phyloP scores from a whole-genome alignment of 441 rosid genomes.

The Omphalea diandra region DNA sequence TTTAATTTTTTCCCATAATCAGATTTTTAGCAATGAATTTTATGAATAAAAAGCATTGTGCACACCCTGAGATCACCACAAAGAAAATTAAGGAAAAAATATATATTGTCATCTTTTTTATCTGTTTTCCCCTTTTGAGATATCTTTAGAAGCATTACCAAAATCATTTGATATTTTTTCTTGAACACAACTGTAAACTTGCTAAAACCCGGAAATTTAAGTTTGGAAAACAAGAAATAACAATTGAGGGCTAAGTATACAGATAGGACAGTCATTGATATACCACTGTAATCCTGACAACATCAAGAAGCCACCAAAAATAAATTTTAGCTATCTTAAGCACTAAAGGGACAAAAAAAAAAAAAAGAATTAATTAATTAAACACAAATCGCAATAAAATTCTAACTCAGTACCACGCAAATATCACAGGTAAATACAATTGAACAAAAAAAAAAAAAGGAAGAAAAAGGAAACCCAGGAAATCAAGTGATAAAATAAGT shows the following conservation, averaged over 20 bases:
- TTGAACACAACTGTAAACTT: not conserved
- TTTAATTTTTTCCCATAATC: too few relatives aligned
- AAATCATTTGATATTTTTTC: not conserved
- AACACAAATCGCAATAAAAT: not conserved
- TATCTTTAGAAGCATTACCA: not conserved
- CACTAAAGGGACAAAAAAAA: not conserved
- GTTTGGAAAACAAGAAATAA: not conserved
- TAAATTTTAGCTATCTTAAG: not conserved
- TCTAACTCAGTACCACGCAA: not conserved
- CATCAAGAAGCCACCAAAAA: not conserved
- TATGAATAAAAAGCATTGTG: not conserved
- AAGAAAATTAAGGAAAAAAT: not conserved
- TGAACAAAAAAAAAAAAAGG: not conserved
- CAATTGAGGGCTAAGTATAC: not conserved
- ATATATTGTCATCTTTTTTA: not conserved
- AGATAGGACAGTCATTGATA: not conserved
- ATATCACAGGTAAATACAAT: slow-evolving; percentile 4
- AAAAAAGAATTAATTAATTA: too few relatives aligned
- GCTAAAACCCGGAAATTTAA: slow-evolving; percentile 1
- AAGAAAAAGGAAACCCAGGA: not conserved
- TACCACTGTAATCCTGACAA: not conserved
- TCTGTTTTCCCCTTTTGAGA: not conserved
- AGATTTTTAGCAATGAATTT: not conserved
- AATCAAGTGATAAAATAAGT: slow-evolving; percentile 15
- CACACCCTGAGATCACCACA: not conserved